Percentiles rank a stretch among this genome's conserved stretches.
phyloP scores from a whole-genome alignment of 495 filamentous ascomycete species.

The Penicillium mononematosum region DNA sequence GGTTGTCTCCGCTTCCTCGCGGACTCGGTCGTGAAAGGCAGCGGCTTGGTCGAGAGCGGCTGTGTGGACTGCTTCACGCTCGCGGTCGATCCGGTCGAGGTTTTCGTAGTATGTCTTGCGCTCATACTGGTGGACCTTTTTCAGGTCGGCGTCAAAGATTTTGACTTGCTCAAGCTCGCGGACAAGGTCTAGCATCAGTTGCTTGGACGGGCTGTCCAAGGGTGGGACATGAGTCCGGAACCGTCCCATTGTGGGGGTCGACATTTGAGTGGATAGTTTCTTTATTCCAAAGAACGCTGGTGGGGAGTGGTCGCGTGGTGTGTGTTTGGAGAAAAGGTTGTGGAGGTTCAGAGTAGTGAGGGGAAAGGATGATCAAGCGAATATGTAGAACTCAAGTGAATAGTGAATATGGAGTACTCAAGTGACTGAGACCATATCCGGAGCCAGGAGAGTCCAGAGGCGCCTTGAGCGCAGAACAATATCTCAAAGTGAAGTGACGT shows the following conservation, averaged over 20 bases:
- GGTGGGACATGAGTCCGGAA: constrained; percentile 28
- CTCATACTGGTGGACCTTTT: constrained; percentile 45
- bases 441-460: not conserved
- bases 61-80: constrained; percentile 50
- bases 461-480: not conserved
- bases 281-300: not conserved
- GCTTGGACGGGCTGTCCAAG: constrained; percentile 44
- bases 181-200: constrained; percentile 49
- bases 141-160: constrained; percentile 41
- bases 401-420: not conserved
- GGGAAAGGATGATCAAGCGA: not conserved
- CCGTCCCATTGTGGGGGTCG: not conserved
- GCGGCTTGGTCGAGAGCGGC: constrained; percentile 62
- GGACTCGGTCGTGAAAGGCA: constrained; percentile 60
- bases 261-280: not conserved
- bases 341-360: not conserved
- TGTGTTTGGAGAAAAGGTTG: too few relatives aligned
- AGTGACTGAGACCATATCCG: not conserved
- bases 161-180: constrained; percentile 40
- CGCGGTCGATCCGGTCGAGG: constrained; percentile 45
- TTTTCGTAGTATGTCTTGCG: constrained; percentile 45
- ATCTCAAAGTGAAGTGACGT: not conserved
- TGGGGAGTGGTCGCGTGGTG: not conserved
- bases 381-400: not conserved
- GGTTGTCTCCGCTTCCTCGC: constrained; percentile 55